Evolutionary conservation across 2,329 filamentous ascomycete species (phyloP).

Genomic region (Claviceps sp.): DNA sequence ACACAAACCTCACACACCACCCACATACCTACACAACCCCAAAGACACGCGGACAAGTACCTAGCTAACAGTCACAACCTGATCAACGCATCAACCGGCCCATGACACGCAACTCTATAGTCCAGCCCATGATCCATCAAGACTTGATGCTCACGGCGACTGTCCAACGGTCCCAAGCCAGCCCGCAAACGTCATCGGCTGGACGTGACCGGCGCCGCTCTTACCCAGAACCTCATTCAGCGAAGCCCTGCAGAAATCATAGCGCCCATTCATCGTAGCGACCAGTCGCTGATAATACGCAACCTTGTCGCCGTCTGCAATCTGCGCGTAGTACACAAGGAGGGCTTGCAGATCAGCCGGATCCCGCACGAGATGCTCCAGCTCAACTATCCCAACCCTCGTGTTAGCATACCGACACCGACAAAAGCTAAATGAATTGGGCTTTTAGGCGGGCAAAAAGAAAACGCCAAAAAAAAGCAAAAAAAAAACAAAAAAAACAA

Average conservation of each 20-base stretch:
- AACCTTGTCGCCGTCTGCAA: constrained; percentile 34
- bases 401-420: constrained; percentile 9
- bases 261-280: constrained; percentile 54
- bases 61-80: too few relatives aligned
- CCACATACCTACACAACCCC: too few relatives aligned
- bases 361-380: constrained; percentile 24
- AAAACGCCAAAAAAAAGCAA: neutral
- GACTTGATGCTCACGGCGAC: constrained; percentile 1
- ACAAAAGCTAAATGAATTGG: too few relatives aligned
- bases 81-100: too few relatives aligned
- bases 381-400: constrained; percentile 19
- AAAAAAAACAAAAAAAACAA: neutral
- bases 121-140: too few relatives aligned
- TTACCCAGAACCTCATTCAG: constrained; percentile 38
- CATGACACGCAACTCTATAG: too few relatives aligned
- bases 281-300: constrained; percentile 47
- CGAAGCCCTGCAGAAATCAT: constrained; percentile 47
- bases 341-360: constrained; percentile 27
- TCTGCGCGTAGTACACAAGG: constrained; percentile 29
- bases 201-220: constrained; percentile 25
- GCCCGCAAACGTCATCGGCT: constrained; percentile 35
- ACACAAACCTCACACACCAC: too few relatives aligned
- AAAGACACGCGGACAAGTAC: too few relatives aligned
- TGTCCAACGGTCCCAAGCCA: constrained; percentile 32
- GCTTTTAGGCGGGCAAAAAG: neutral